These are phyloP conservation scores for Colletotrichum incanum DNA, from an alignment of 2,329 filamentous ascomycete genomes.

Conservation along the genomic window DNA sequence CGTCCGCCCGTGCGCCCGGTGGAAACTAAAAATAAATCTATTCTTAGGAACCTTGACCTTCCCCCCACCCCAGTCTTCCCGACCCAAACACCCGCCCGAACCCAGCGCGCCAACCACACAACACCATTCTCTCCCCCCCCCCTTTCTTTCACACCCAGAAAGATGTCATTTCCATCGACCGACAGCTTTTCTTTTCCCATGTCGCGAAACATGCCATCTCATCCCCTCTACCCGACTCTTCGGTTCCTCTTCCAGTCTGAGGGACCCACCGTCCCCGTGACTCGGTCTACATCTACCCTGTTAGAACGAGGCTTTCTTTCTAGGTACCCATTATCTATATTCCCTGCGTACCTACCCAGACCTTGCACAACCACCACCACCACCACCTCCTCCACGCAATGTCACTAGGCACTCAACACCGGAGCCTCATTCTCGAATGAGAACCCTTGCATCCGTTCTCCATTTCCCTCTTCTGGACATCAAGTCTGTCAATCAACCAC, in stretches of 20 bases:
- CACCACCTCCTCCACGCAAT: neutral
- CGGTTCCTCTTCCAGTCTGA: neutral
- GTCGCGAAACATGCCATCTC: neutral
- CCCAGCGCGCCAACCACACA: conserved; percentile 7
- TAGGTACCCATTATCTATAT: conserved; percentile 6
- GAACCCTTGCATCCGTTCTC: neutral
- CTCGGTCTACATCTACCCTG: neutral
- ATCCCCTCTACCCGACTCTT: neutral
- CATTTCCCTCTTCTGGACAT: neutral
- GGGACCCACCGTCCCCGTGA: neutral
- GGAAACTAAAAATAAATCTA: conserved; percentile 33
- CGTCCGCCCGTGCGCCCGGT: conserved; percentile 19
- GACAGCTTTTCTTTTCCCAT: neutral
- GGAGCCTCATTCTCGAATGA: neutral
- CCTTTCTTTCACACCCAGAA: neutral
- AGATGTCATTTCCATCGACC: neutral
- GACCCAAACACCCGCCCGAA: neutral
- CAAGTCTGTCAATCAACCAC: neutral
- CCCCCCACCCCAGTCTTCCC: neutral
- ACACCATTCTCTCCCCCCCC: neutral
- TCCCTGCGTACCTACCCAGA: neutral
- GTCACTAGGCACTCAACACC: neutral
- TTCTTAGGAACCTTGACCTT: conserved; percentile 22
- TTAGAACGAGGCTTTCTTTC: conserved; percentile 9
- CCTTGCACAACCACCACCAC: neutral